Base-by-base conservation (phyloP, 768 basidiomycete genomes). In the Pulveroboletus frians region DNA sequence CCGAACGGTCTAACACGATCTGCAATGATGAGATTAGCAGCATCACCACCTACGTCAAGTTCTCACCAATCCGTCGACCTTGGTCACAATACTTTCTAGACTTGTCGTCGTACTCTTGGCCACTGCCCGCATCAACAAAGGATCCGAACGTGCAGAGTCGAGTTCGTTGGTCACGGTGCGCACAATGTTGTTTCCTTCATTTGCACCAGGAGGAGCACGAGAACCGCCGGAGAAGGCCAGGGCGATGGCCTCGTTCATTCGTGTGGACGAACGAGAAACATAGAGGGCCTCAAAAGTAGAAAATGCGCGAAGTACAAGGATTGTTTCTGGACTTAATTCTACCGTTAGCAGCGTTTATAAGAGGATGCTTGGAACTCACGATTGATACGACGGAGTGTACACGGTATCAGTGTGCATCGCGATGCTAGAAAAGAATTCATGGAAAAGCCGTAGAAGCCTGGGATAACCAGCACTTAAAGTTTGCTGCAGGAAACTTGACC, bases 341-440 rank as follows among this genome's bases (percentile, higher is more conserved):
- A 5, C 47, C 5, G 48, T 52, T 21, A 29, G 43, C 27, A 39
- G 47, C 37, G 43, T 31, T 20, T 23, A 13, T n/a, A 52, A 9
- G 15, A 37, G 51, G 15, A 49, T 47, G 21, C 10, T 43, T 18
- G 6, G 23, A 30, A 47, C 66, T 53, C 46, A 89, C 92, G 90
- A 92, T 70, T 99, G 96, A 43, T 87, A 78, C 1, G 80, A 75
- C 45, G 84, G 80, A 0, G 81, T 84, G 64, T 98, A 98, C 6
- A 89, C 73, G 0, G 96, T 98, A 61, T 98, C 95, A 2, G 96
- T 96, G 63, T 97, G 90, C 10, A 95, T 87, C 3, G 92, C 84
- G 45, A 98, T 92, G 65, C 93, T 93, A 27, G 87, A 83, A 64
- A 99, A 99, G 71, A 99, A 96, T 35, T 93, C 92, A 47, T 99